These are phyloP conservation scores for Plasmodium billcollinsi DNA, from an alignment of 169 alveolate species.

Conservation along the genomic window DNA sequence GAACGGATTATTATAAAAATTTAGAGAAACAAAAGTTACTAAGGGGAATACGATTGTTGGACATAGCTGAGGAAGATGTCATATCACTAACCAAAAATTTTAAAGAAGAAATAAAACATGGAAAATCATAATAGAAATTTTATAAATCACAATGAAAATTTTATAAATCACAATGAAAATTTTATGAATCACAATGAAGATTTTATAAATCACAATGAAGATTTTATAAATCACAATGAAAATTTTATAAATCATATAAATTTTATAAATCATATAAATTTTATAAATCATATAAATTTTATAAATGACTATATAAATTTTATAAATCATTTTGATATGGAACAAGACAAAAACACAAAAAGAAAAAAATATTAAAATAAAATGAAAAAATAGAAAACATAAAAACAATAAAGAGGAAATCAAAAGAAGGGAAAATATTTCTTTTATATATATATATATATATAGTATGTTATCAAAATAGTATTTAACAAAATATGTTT, in stretches of 20 bases:
- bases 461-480: too few species aligned
- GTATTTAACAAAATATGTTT: too few species aligned
- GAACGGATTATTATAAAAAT: conserved; percentile 69
- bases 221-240: too few species aligned
- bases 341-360: neutral
- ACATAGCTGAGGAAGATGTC: conserved; percentile 70
- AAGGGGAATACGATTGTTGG: conserved; percentile 69
- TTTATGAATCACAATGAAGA: too few species aligned
- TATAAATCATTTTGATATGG: too few species aligned
- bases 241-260: neutral
- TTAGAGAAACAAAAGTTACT: conserved; percentile 59
- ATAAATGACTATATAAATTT: neutral
- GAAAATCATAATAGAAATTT: neutral
- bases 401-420: neutral
- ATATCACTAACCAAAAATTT: conserved; percentile 54
- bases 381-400: neutral
- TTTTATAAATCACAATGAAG: too few species aligned
- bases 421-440: neutral
- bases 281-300: neutral
- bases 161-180: neutral
- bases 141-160: neutral
- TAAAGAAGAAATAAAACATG: neutral
- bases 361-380: neutral
- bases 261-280: too few species aligned
- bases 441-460: neutral